Percentiles rank a stretch among this genome's conserved stretches.
phyloP scores from a whole-genome alignment of 1,284 basidiomycete genomes.

The Boletellus deceptivus region DNA sequence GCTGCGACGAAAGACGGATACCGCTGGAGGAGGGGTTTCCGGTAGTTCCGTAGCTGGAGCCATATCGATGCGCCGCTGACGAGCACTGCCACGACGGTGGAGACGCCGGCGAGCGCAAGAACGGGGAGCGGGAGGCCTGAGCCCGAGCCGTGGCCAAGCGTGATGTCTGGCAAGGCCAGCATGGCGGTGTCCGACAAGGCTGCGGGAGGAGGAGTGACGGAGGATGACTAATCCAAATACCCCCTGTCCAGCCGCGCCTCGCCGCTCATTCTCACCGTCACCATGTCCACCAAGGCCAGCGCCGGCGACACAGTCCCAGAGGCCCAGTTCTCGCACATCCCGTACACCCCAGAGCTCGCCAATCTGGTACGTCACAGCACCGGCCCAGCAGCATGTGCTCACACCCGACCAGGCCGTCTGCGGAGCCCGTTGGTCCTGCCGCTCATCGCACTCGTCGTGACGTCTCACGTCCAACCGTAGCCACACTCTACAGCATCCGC shows the following conservation, averaged over 20 bases:
- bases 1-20: constrained; percentile 31
- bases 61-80: constrained; percentile 83
- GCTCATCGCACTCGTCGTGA: not conserved
- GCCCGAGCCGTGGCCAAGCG: constrained; percentile 42
- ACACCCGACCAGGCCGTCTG: constrained; percentile 46
- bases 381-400: not conserved
- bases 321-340: constrained; percentile 61
- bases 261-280: not conserved
- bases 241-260: too few relatives aligned
- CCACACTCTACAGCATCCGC: constrained; percentile 48
- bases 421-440: constrained; percentile 53
- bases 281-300: constrained; percentile 28
- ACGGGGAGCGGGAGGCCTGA: constrained; percentile 53
- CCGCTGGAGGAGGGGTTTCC: constrained; percentile 82
- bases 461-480: constrained; percentile 30
- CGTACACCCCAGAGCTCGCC: constrained; percentile 66
- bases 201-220: not conserved
- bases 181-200: constrained; percentile 7
- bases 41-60: constrained; percentile 88
- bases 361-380: constrained; percentile 44
- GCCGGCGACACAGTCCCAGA: constrained; percentile 67
- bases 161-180: constrained; percentile 19
- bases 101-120: constrained; percentile 61
- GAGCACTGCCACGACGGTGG: constrained; percentile 68
- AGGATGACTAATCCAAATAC: not conserved